These are phyloP conservation scores for Fusarium devonianum DNA, from an alignment of 2,329 filamentous ascomycete species.

Conservation along the genomic window DNA sequence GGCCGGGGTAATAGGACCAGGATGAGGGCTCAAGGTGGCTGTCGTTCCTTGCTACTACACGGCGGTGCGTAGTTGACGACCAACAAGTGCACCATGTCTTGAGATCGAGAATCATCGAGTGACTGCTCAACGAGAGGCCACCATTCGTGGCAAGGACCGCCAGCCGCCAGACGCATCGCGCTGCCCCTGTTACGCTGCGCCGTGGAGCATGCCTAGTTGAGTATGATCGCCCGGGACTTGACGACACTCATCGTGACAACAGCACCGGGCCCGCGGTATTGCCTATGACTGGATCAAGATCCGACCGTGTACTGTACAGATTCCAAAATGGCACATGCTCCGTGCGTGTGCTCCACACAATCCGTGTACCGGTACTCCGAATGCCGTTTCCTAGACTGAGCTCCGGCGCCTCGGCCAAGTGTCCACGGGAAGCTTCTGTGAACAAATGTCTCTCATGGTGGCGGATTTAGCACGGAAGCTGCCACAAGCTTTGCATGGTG, in stretches of 20 bases:
- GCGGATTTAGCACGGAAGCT: conserved; percentile 3
- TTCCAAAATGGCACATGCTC: conserved; percentile 9
- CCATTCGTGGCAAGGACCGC: conserved; percentile 13
- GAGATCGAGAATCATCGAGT: conserved; percentile 18
- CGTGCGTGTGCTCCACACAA: conserved; percentile 2
- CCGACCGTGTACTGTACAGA: conserved; percentile 22
- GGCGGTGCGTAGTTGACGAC: too few species aligned
- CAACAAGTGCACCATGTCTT: not conserved
- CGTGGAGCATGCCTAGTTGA: conserved; percentile 12
- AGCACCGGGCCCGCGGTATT: conserved; percentile 22
- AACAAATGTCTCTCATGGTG: conserved; percentile 15
- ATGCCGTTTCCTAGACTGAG: not conserved
- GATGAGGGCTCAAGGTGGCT: not conserved
- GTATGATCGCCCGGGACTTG: conserved; percentile 26
- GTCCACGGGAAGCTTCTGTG: conserved; percentile 19
- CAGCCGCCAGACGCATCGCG: not conserved
- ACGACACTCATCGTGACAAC: conserved; percentile 14
- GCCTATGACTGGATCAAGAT: conserved; percentile 18
- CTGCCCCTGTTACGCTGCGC: conserved; percentile 8
- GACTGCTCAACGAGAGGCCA: conserved; percentile 11
- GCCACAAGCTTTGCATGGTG: conserved; percentile 1
- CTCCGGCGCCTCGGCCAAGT: not conserved
- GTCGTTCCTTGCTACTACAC: conserved; percentile 13
- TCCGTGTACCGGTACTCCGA: conserved; percentile 9
- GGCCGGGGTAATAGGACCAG: conserved; percentile 2